Evolutionary conservation across 495 filamentous ascomycete genomes (phyloP).

Genomic region (Chaetomidium leptoderma): DNA sequence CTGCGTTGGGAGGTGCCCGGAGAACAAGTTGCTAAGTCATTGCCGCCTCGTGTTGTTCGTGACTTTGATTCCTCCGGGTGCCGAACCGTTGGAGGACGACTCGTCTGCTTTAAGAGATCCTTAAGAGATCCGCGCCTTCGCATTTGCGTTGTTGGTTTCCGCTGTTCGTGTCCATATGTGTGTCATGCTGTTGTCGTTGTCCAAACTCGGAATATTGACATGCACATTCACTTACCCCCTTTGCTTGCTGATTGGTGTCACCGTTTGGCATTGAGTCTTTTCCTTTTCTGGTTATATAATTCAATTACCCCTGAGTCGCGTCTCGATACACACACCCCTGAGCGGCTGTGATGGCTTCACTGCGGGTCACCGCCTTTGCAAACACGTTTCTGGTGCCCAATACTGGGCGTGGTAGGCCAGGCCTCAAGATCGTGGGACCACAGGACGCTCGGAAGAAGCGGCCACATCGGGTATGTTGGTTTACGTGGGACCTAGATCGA

Average conservation of each 20-base stretch:
- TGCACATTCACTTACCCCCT: not conserved
- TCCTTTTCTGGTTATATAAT: not conserved
- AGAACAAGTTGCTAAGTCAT: not conserved
- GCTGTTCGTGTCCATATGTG: not conserved
- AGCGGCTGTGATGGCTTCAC: not conserved
- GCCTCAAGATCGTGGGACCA: slow-evolving; percentile 19
- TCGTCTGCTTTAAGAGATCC: not conserved
- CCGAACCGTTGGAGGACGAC: not conserved
- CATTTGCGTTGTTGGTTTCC: not conserved
- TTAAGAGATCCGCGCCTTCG: not conserved
- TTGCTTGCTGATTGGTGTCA: not conserved
- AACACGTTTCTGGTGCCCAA: slow-evolving; percentile 22
- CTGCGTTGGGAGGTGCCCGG: not conserved
- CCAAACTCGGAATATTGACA: not conserved
- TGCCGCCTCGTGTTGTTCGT: slow-evolving; percentile 3
- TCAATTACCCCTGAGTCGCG: not conserved
- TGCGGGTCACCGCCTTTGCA: slow-evolving; percentile 14
- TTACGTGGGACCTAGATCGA: not conserved
- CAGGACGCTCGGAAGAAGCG: slow-evolving; percentile 24
- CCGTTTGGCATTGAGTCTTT: not conserved
- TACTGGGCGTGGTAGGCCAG: slow-evolving; percentile 11
- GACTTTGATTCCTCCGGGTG: not conserved
- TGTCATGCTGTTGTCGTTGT: not conserved
- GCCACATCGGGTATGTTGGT: slow-evolving; percentile 24
- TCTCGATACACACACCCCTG: not conserved